Evolutionary conservation across 257 asterid species (phyloP), one percentile per base, ranked within the genome.

Genomic region (Handroanthus guayacan): DNA sequence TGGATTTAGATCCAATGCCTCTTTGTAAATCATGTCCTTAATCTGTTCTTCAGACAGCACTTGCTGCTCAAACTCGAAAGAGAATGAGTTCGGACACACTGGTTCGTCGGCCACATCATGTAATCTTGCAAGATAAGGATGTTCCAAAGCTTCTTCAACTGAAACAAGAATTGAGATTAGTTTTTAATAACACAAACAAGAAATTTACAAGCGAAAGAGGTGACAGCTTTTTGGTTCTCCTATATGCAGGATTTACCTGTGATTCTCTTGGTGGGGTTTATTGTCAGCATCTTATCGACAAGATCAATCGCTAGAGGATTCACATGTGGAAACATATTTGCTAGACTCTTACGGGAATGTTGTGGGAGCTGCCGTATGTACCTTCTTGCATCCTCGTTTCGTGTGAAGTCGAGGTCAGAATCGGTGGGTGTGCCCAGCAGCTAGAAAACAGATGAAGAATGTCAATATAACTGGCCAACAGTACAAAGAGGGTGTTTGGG

Each of bases 401-500:
- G 77, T 54, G 89, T 83, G 85, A 80, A 91, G 37, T 82, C 87
- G 5, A 93, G 88, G 74, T 95, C 99, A 9, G 97, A 70, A 10
- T 95, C 99, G 5, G 88, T 86, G 1, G 99, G 99, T 3, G 97
- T 93, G 61, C 99, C 99, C 37, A 95, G 86, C 85, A 95, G 96
- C 99, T 95, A 77, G 20, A 69, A 56, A 81, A 57, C 50, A 70
- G 31, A 62, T 52, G 16, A 54, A 37, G 25, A 63, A 56, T 9
- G 57, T 44, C 63, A 74, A 48, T 18, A 44, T 14, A 31, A 36
- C 44, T 12, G 52, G 1, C 76, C 39, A 18, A 52, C 20, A 9
- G 20, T 11, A 52, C 12, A 25, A 25, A 25, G 31, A 25, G 31
- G 31, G 31, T 1, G 31, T 25, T 25, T 25, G 31, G 31, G 31